Percentiles rank a stretch among this genome's conserved stretches.
Evolutionary conservation across 2,329 filamentous ascomycete species (phyloP).

Genomic region (Curvularia sp.): DNA sequence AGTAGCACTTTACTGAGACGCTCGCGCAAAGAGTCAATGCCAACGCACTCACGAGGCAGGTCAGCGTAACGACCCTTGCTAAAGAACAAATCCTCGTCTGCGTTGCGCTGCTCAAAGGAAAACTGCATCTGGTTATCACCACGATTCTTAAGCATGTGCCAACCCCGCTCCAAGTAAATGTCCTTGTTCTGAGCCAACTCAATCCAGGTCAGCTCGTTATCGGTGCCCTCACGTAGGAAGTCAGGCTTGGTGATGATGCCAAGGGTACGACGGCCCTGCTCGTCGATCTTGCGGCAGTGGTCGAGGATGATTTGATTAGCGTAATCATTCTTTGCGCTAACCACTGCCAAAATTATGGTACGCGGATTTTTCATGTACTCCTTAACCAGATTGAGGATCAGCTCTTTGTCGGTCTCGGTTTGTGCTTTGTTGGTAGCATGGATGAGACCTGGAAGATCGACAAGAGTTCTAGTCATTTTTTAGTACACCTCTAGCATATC

Average conservation of each 20-base stretch:
- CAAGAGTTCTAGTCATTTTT: constrained; percentile 49
- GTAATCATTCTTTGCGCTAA: constrained; percentile 55
- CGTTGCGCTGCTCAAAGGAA: constrained; percentile 53
- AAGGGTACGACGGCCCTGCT: constrained; percentile 57
- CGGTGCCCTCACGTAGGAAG: constrained; percentile 49
- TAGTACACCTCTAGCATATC: constrained; percentile 26
- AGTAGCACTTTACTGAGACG: constrained; percentile 61
- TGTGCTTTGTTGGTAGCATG: constrained; percentile 35
- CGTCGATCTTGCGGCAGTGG: constrained; percentile 58
- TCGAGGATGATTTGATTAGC: constrained; percentile 66
- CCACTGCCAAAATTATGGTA: constrained; percentile 43
- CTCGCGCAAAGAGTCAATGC: constrained; percentile 57
- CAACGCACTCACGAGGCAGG: constrained; percentile 48
- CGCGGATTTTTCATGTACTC: constrained; percentile 42
- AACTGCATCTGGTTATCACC: constrained; percentile 48
- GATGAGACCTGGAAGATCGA: constrained; percentile 59
- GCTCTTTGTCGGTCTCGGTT: constrained; percentile 32
- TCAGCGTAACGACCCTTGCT: constrained; percentile 35
- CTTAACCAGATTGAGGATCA: constrained; percentile 33
- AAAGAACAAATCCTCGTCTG: constrained; percentile 50
- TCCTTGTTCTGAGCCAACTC: constrained; percentile 52
- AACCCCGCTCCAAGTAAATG: constrained; percentile 56
- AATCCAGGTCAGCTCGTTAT: constrained; percentile 56
- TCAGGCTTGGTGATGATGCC: constrained; percentile 68
- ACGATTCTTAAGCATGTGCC: constrained; percentile 63